phyloP scores from a whole-genome alignment of 2,329 filamentous ascomycete species.

The Zopfia rhizophila region DNA sequence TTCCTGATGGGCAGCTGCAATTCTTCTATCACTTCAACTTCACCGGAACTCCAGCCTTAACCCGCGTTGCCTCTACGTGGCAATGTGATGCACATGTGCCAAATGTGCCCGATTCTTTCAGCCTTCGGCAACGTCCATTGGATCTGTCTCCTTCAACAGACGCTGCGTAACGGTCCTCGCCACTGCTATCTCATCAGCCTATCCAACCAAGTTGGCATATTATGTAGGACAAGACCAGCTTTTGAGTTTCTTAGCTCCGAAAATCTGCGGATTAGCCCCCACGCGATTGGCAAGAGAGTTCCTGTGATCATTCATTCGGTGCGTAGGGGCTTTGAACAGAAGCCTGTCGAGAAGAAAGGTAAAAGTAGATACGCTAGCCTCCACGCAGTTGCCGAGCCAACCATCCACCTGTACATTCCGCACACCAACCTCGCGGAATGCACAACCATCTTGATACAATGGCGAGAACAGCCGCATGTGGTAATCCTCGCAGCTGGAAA shows the following conservation, averaged over 20 bases:
- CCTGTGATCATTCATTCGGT: conserved; percentile 5
- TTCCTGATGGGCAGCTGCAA: conserved; percentile 9
- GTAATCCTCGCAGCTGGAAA: too few species aligned
- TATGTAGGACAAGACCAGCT: conserved; percentile 14
- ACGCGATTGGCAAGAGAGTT: conserved; percentile 10
- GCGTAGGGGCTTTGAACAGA: conserved; percentile 2
- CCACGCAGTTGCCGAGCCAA: too few species aligned
- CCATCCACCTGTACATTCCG: too few species aligned
- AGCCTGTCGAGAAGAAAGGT: too few species aligned
- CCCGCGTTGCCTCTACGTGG: conserved; percentile 14
- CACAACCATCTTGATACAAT: too few species aligned
- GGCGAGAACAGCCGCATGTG: too few species aligned
- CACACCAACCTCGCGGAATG: too few species aligned
- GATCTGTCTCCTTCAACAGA: conserved; percentile 16
- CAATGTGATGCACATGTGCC: too few species aligned
- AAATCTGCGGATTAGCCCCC: conserved; percentile 9
- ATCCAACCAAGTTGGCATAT: conserved; percentile 10
- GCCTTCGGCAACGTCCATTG: conserved; percentile 10
- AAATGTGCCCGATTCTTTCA: conserved; percentile 9
- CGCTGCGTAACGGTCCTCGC: conserved; percentile 12
- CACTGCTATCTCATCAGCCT: conserved; percentile 9
- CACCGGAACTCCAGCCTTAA: conserved; percentile 13
- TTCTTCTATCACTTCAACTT: conserved; percentile 14
- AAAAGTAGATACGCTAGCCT: too few species aligned
- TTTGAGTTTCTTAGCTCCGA: conserved; percentile 8